Evolutionary conservation across 768 basidiomycete genomes (phyloP), one percentile per base, ranked within the genome.

Genomic region (Dendrothele bispora): DNA sequence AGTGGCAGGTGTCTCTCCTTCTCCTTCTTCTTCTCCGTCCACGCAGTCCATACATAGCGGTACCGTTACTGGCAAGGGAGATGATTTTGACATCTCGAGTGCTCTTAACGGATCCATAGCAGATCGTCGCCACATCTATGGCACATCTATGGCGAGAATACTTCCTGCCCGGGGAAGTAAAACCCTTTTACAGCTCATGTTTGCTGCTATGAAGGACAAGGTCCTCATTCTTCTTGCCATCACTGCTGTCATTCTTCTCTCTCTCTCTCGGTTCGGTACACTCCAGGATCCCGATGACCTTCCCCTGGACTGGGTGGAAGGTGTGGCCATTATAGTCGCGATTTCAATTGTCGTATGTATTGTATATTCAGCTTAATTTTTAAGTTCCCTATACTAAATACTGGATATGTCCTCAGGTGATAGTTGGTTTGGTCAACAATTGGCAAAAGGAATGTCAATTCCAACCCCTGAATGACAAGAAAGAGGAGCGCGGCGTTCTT

Each of bases 381-480:
- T 46, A 39, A 26, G 27, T 37, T 20, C 39, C 14, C 14, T n/a
- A 25, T 32, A 17, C 36, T 30, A 37, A 39, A 11, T 39, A 24
- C 40, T 39, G 55, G n/a, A 26, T 38, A 39, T 34, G n/a, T n/a
- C 44, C 6, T 29, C 50, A 88, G 86, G 85, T 91, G 49, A 57
- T 92, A 34, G 95, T 99, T 48, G 95, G 95, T 21, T 92, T 93
- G 11, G 56, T 98, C 39, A 98, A 97, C 59, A 97, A 99, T 67
- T 99, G 90, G 88, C 94, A 98, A 67, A 98, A 98, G 67, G 97
- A 99, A 66, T 84, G 85, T 2, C 95, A 98, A 68, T 99, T 99
- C 73, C 83, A 86, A 58, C 75, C 73, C 18, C 79, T 99, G 35
- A 98, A 98, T 60, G 90, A 88, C 56, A 88, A 95, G 68, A 95